Conservation (phyloP, 805 yeast genomes). For the Yueomyces sinensis region DNA sequence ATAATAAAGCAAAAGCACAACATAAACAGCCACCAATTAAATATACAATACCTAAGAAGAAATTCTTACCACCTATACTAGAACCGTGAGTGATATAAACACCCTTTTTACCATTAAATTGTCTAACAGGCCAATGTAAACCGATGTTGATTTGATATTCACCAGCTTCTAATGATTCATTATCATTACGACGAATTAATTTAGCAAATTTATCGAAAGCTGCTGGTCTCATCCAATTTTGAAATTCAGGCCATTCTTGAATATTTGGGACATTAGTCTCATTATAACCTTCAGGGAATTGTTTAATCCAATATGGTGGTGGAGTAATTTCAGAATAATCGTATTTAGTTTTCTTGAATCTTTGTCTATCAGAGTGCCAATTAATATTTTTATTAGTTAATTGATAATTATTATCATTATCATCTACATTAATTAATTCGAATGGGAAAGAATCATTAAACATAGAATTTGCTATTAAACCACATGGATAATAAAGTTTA, state of each 20-base stretch:
- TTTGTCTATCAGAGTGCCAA: constrained; percentile 66
- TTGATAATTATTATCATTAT: constrained; percentile 24
- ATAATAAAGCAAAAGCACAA: constrained; percentile 38
- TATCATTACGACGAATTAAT: constrained; percentile 48
- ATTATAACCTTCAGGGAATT: constrained; percentile 83
- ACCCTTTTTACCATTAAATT: constrained; percentile 54
- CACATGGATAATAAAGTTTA: constrained; percentile 79
- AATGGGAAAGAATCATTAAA: constrained; percentile 76
- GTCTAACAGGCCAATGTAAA: constrained; percentile 66
- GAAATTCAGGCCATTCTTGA: constrained; percentile 67
- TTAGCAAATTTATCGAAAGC: constrained; percentile 59
- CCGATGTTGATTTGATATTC: constrained; percentile 54
- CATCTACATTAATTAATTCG: constrained; percentile 17
- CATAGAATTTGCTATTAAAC: constrained; percentile 81
- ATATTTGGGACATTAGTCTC: constrained; percentile 66
- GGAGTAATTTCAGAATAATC: constrained; percentile 65
- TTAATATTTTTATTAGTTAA: constrained; percentile 54
- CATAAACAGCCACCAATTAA: constrained; percentile 65
- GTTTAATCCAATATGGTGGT: constrained; percentile 81
- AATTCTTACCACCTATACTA: constrained; percentile 64
- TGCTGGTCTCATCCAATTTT: constrained; percentile 94
- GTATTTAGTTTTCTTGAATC: constrained; percentile 65
- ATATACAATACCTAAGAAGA: constrained; percentile 62
- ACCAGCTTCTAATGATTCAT: constrained; percentile 42
- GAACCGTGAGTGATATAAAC: constrained; percentile 58